These are phyloP conservation scores for Lomentospora prolificans DNA, from an alignment of 2,329 filamentous ascomycete genomes.

Conservation along the genomic window DNA sequence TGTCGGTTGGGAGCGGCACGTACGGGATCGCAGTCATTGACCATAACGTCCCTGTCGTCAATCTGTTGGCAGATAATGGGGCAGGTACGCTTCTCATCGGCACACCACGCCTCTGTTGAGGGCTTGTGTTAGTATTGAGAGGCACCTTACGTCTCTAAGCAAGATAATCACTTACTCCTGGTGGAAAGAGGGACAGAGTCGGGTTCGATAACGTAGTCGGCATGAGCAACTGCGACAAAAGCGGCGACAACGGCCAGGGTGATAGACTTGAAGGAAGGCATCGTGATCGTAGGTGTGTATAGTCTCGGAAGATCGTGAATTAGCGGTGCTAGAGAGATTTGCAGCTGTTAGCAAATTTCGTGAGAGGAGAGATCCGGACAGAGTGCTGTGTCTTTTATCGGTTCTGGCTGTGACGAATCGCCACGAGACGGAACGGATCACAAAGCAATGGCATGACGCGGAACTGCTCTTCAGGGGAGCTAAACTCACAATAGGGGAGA, in stretches of 20 bases:
- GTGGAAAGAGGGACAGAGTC: conserved; percentile 40
- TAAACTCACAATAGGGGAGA: conserved; percentile 12
- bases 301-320: background rate
- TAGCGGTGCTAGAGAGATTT: background rate
- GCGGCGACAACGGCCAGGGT: conserved; percentile 44
- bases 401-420: background rate
- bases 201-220: conserved; percentile 54
- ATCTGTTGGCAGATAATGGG: conserved; percentile 62
- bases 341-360: too few species aligned
- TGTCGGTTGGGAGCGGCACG: conserved; percentile 13
- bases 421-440: background rate
- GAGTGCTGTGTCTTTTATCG: too few species aligned
- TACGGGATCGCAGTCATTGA: conserved; percentile 62
- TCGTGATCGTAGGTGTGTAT: conserved; percentile 18
- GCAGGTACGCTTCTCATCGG: conserved; percentile 51
- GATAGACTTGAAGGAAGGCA: conserved; percentile 45
- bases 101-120: conserved; percentile 53
- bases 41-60: conserved; percentile 37
- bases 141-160: background rate
- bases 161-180: conserved; percentile 34
- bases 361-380: too few species aligned
- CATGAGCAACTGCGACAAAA: conserved; percentile 41
- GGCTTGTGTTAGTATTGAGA: background rate
- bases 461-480: conserved; percentile 1
- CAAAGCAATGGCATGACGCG: background rate